Evolutionary conservation across 2,329 filamentous ascomycete species (phyloP).

Genomic region (Cadophora luteo-olivacea): DNA sequence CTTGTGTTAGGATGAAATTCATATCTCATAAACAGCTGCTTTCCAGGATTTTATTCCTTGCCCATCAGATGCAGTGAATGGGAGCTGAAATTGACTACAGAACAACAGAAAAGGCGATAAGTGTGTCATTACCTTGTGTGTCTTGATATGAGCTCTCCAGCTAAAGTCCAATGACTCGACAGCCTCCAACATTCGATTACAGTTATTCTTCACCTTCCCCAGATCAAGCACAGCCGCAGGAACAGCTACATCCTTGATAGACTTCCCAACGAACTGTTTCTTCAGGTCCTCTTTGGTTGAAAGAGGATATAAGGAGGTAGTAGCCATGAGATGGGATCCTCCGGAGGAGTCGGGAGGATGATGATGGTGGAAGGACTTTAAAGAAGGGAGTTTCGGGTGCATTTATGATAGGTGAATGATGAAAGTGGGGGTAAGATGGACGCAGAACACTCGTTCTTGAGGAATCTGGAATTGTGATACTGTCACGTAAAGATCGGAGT

Average conservation of each 20-base stretch:
- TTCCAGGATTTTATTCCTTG: too few species aligned
- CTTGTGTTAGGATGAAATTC: too few species aligned
- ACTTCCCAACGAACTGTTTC: conserved; percentile 62
- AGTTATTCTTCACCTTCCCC: conserved; percentile 71
- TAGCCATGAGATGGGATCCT: conserved; percentile 34
- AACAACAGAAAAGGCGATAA: too few species aligned
- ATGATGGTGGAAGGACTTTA: conserved; percentile 7
- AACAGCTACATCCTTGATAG: conserved; percentile 64
- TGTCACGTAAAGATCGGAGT: conserved; percentile 11
- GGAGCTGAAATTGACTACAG: background rate
- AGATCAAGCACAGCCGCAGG: conserved; percentile 74
- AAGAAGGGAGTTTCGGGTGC: background rate
- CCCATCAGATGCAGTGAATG: background rate
- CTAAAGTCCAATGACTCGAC: conserved; percentile 63
- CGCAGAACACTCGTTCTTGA: background rate
- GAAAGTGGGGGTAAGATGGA: background rate
- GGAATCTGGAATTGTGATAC: background rate
- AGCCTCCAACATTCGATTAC: conserved; percentile 72
- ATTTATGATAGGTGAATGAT: background rate
- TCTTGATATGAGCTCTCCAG: conserved; percentile 83
- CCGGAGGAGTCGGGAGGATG: background rate
- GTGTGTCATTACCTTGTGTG: too few species aligned
- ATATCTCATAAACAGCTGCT: too few species aligned
- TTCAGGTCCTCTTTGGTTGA: conserved; percentile 48
- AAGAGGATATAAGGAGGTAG: conserved; percentile 36